Percentiles rank a stretch among this genome's conserved stretches.
Conservation (phyloP, 148 eudicot species). For the Rhododendron henanense region DNA sequence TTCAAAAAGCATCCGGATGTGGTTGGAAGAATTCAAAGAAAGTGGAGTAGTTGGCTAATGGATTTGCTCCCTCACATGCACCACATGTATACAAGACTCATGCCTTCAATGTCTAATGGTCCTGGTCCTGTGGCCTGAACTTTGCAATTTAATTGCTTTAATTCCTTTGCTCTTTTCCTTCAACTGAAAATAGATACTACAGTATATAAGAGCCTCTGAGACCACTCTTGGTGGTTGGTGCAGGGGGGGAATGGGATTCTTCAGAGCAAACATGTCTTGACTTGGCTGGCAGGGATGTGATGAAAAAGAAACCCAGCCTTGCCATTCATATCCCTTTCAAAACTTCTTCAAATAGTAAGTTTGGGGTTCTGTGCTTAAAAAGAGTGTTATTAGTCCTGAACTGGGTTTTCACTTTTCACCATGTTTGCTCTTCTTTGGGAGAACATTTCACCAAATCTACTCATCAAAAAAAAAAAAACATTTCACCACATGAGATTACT, state of each 20-base stretch:
- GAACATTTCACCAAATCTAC: background rate
- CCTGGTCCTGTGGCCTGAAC: background rate
- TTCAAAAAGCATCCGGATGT: background rate
- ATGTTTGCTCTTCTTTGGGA: background rate
- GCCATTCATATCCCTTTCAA: background rate
- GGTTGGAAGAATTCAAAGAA: background rate
- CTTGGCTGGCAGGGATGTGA: background rate
- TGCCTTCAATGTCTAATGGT: background rate
- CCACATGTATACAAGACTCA: background rate
- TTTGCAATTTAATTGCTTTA: background rate
- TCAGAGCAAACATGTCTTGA: slow-evolving; percentile 8
- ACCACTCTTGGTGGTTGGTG: background rate
- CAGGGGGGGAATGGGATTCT: background rate
- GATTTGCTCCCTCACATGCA: background rate
- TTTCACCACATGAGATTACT: too few relatives aligned
- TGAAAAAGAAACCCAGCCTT: background rate
- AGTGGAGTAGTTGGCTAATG: background rate
- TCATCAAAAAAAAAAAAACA: too few relatives aligned
- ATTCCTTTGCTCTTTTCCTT: too few relatives aligned
- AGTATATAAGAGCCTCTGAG: too few relatives aligned
- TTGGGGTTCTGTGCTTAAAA: background rate
- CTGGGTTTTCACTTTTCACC: background rate
- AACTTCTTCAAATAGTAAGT: background rate
- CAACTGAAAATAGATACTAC: too few relatives aligned
- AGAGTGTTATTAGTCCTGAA: background rate